Evolutionary conservation across 192 early-diverging fungal genomes (phyloP).

Genomic region (Gaertneriomyces sp.): DNA sequence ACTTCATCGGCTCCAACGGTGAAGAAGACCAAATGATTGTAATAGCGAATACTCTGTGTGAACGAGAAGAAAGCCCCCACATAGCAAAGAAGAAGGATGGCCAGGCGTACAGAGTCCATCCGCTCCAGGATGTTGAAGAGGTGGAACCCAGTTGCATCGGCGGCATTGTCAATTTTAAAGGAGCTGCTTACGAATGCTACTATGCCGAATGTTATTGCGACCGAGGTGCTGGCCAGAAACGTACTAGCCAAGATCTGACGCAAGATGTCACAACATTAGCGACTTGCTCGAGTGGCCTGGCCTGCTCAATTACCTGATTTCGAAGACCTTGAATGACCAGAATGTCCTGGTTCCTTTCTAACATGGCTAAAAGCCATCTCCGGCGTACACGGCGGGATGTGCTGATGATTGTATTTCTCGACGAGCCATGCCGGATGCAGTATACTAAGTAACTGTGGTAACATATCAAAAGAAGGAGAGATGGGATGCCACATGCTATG

Average conservation of each 20-base stretch:
- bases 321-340: conserved; percentile 5
- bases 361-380: conserved; percentile 1
- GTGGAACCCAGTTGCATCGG: too few relatives aligned
- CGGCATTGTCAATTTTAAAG: neutral
- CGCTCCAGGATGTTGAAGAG: neutral
- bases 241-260: conserved; percentile 15
- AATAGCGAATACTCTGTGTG: conserved; percentile 1
- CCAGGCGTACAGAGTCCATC: neutral
- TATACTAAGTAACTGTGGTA: conserved; percentile 5
- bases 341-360: conserved; percentile 1
- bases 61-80: conserved; percentile 11
- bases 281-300: too few relatives aligned
- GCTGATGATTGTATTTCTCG: neutral
- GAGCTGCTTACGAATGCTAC: conserved; percentile 2
- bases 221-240: conserved; percentile 5
- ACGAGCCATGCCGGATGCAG: neutral
- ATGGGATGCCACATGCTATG: neutral
- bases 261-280: neutral
- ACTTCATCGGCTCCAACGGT: neutral
- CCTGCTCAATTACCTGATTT: conserved; percentile 12
- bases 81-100: neutral
- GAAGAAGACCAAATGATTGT: neutral
- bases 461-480: neutral
- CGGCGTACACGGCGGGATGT: neutral
- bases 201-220: conserved; percentile 4